These are phyloP conservation scores for Fusarium sp. DNA, from an alignment of 2,329 filamentous ascomycete species.

Conservation along the genomic window DNA sequence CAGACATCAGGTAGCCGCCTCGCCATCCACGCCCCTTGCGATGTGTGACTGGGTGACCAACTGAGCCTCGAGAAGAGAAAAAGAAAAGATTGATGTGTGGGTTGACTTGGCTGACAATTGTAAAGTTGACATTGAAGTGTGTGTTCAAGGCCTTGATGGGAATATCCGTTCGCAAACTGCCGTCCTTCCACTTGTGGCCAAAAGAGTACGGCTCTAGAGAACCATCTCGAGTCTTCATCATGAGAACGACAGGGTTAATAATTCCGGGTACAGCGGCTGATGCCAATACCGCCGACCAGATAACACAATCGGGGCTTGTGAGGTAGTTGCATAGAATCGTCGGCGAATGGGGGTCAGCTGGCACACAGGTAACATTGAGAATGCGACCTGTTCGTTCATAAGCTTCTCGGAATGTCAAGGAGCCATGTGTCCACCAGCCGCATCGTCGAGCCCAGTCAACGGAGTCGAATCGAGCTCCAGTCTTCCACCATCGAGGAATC, in stretches of 20 bases:
- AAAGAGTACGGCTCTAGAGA: slow-evolving; percentile 90
- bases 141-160: slow-evolving; percentile 93
- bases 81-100: slow-evolving; percentile 99
- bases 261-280: slow-evolving; percentile 97
- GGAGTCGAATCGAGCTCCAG: slow-evolving; percentile 92
- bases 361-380: slow-evolving; percentile 94
- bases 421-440: slow-evolving; percentile 90
- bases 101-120: slow-evolving; percentile 88
- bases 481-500: slow-evolving; percentile 87
- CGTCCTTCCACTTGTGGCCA: slow-evolving; percentile 99
- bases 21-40: slow-evolving; percentile 94
- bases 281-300: slow-evolving; percentile 95
- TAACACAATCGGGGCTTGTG: slow-evolving; percentile 94
- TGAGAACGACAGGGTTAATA: slow-evolving; percentile 91
- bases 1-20: slow-evolving; percentile 91
- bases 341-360: slow-evolving; percentile 91
- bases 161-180: slow-evolving; percentile 92
- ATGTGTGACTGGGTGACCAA: slow-evolving; percentile 93
- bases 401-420: slow-evolving; percentile 93
- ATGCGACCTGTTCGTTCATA: slow-evolving; percentile 94
- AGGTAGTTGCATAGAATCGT: slow-evolving; percentile 95
- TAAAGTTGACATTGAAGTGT: slow-evolving; percentile 98
- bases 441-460: slow-evolving; percentile 88
- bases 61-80: slow-evolving; percentile 91
- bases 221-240: slow-evolving; percentile 85